Evolutionary conservation across 2,329 filamentous ascomycete species (phyloP), one percentile per base, ranked within the genome.

Genomic region (Stemphylium beticola): DNA sequence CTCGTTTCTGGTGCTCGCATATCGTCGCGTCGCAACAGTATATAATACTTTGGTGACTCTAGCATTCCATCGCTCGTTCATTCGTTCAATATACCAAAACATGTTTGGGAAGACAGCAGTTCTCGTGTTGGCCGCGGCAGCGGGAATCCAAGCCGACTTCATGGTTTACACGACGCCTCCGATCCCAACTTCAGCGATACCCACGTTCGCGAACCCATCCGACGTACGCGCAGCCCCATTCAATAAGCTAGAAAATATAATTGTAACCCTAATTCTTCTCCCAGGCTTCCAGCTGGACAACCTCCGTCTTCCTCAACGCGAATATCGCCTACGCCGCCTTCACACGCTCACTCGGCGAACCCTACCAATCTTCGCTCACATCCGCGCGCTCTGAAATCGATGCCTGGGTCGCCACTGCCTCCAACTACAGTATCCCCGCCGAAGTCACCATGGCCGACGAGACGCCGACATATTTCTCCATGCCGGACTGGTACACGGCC

Each of bases 111-210:
- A 56, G 40, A 48, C 40, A 26, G 39, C 49, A 4, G 55, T 66
- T 42, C 46, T 64, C 44, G 44, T 65, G 33, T 49, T 67, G 26
- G 58, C 57, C 33, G 51, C 52, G 8, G 58, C 57, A 24, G 57
- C 60, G 29, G 53, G 61, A 15, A 24, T 67, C 32, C 42, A 49
- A 14, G 66, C 66, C 47, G 69, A 72, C 48, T 72, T 72, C 53
- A 68, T 70, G 66, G 64, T 72, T 12, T 72, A 72, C 46, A 72
- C 67, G 1, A 63, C 61, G 22, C 66, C 66, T 4, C 69, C 69
- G 1, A 71, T 72, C 15, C 69, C 69, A 11, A 71, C 65, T 5
- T 49, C 53, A 12, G 63, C 61, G 7, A 65, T 72, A 5, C 69
- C 67, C 3, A 61, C 46, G 31, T 71, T 70, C 54, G 48, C 61